Evolutionary conservation across 352 stramenopile species (phyloP), one percentile per base, ranked within the genome.

Genomic region (Pythium volutum): DNA sequence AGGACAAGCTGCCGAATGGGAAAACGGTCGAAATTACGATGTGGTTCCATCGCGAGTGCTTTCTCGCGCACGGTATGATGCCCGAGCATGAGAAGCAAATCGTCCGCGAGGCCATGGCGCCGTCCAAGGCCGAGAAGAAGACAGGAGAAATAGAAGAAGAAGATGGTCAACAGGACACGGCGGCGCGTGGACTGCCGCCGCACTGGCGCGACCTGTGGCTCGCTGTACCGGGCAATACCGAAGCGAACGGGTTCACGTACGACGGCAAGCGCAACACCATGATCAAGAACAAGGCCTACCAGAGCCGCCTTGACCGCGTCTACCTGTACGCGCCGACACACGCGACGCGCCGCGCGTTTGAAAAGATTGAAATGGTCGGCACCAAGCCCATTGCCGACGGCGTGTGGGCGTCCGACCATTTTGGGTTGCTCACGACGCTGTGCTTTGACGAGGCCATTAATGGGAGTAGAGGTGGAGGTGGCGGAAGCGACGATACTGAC

Each of bases 241-340:
- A 93, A 54, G 72, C 85, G 43, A 93, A 93, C 20, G 83, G 83
- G 0, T 81, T 73, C 64, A 93, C 83, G 22, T 93, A 87, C 50
- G 83, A 93, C 43, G 83, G 79, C 20, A 74, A 74, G 33, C 63
- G 58, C 8, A 93, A 93, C 46, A 63, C 54, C 1, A 54, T 91
- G 52, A 81, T 93, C 50, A 67, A 68, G 34, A 89, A 78, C 64
- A 70, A 64, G 34, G 69, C 77, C 3, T 89, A 85, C 46, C 83
- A 74, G 18, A 93, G 81, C 62, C 83, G 83, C 14, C 68, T 93
- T 23, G 83, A 93, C 42, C 81, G 83, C 25, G 87, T 90, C 57
- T 91, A 89, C 59, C 89, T 84, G 27, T 87, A 83, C 55, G 58
- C 0, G 65, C 66, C 33, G 18, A 48, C 29, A 10, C 4, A 2